Conservation (phyloP, 176 grass and related monocot genomes). For the Alopecurus myosuroides region DNA sequence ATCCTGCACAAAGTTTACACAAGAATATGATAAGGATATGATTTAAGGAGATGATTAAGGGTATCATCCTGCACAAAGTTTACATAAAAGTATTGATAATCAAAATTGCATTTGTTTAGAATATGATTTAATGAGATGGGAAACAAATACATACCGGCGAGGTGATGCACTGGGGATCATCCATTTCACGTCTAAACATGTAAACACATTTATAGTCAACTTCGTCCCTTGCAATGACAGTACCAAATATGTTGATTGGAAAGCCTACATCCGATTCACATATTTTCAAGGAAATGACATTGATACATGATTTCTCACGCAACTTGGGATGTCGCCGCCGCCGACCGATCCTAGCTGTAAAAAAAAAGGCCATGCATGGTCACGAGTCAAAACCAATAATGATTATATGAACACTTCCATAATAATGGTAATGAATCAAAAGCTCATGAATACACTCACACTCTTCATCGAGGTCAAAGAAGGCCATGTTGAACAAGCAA, state of each 20-base stretch:
- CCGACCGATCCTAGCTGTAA: neutral
- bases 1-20: neutral
- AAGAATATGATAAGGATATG: neutral
- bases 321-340: neutral
- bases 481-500: neutral
- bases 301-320: neutral
- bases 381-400: neutral
- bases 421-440: neutral
- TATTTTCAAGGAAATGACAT: neutral
- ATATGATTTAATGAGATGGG: neutral
- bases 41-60: neutral
- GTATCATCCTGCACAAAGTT: slow-evolving; percentile 1
- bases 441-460: neutral
- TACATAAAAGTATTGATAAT: neutral
- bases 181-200: neutral
- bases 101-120: neutral
- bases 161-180: neutral
- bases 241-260: neutral
- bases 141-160: neutral
- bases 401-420: neutral
- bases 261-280: neutral
- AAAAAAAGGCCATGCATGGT: neutral
- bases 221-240: neutral
- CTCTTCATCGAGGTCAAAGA: neutral
- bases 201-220: neutral